Percentiles rank a stretch among this genome's conserved stretches.
Conservation (phyloP, 306 rosid species). For the Dryas octopetala region DNA sequence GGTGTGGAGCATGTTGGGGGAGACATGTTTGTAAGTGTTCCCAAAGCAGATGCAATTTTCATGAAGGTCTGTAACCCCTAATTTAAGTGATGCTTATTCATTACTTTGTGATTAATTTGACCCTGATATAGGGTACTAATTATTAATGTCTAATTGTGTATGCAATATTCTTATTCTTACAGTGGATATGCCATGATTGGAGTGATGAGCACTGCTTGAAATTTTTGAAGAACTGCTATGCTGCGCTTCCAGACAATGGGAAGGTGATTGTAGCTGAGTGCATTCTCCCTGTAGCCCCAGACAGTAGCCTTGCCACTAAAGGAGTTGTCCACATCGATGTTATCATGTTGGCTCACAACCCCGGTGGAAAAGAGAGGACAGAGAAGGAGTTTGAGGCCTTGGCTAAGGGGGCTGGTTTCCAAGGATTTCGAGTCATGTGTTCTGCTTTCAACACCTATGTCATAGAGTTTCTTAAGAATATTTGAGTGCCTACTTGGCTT, state of each 20-base stretch:
- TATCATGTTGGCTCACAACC: conserved; percentile 84
- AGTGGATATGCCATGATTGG: conserved; percentile 98
- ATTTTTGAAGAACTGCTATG: conserved; percentile 75
- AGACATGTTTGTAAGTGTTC: conserved; percentile 86
- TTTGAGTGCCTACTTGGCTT: conserved; percentile 21
- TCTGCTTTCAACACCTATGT: conserved; percentile 73
- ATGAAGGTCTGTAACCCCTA: conserved; percentile 58
- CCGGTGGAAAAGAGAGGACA: conserved; percentile 96
- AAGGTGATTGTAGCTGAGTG: conserved; percentile 92
- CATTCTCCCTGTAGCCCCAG: conserved; percentile 87
- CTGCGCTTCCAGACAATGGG: conserved; percentile 66
- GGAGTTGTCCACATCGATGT: conserved; percentile 70
- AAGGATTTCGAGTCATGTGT: conserved; percentile 53
- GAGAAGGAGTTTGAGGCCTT: conserved; percentile 70
- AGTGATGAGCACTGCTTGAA: conserved; percentile 88
- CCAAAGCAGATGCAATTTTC: conserved; percentile 85
- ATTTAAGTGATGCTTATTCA: too few species aligned
- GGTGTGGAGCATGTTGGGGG: conserved; percentile 97
- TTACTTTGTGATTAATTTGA: background rate
- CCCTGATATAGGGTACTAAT: background rate
- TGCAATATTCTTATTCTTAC: background rate
- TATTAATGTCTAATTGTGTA: background rate
- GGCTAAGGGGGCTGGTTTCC: conserved; percentile 76
- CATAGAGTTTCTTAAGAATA: conserved; percentile 72
- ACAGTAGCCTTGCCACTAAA: conserved; percentile 75